Evolutionary conservation across 208 protist species (phyloP).

Genomic region (Naegleria gruberi): DNA sequence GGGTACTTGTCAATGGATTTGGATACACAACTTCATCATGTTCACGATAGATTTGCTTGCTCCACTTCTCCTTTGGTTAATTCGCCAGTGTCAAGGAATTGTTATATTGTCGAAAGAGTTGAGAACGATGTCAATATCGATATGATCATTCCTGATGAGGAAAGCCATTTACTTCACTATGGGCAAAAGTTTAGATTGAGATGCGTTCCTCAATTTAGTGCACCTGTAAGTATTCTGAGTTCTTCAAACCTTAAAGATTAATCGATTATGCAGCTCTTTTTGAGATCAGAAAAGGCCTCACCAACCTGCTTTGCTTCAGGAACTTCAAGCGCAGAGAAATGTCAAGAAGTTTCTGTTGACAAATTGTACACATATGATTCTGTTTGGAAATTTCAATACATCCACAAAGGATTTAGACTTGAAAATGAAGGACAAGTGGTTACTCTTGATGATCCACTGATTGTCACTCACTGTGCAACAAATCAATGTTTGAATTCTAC

Average conservation of each 20-base stretch:
- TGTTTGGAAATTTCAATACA: not conserved
- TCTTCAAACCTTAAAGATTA: no score
- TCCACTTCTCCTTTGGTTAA: not conserved
- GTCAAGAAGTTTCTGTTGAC: constrained; percentile 10
- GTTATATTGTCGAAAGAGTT: not conserved
- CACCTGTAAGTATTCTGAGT: not conserved
- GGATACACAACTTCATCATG: constrained; percentile 7
- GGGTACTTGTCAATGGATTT: not conserved
- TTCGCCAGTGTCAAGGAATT: not conserved
- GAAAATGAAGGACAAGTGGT: constrained; percentile 8
- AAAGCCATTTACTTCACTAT: not conserved
- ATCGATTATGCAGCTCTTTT: not conserved
- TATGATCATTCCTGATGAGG: not conserved
- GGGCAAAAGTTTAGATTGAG: not conserved
- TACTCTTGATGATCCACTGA: not conserved
- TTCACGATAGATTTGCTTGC: not conserved
- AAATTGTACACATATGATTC: not conserved
- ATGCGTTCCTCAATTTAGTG: not conserved
- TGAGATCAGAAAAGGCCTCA: not conserved
- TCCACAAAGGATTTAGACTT: not conserved
- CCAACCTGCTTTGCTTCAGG: not conserved
- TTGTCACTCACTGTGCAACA: not conserved
- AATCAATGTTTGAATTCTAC: not conserved
- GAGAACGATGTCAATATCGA: not conserved
- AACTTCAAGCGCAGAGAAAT: not conserved